These are phyloP conservation scores for Cladorrhinum sp. DNA, from an alignment of 2,329 filamentous ascomycete species.

Conservation along the genomic window DNA sequence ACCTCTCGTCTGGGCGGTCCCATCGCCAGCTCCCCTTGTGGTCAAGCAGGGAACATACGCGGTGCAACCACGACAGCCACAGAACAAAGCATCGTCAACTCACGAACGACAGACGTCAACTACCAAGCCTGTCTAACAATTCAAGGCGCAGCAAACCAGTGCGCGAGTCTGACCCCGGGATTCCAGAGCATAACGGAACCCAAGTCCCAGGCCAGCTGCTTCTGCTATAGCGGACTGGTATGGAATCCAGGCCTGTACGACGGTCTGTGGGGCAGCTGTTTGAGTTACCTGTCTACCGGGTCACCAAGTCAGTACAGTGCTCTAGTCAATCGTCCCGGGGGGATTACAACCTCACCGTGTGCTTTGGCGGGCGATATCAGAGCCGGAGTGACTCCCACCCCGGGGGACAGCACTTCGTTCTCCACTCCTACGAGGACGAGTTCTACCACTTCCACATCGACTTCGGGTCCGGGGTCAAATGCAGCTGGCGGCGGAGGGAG, in stretches of 20 bases:
- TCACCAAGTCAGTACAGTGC: background rate
- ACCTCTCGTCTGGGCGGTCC: background rate
- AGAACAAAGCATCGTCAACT: background rate
- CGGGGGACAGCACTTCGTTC: background rate
- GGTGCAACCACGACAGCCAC: background rate
- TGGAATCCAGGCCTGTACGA: background rate
- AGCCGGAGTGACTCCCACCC: background rate
- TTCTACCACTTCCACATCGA: too few species aligned
- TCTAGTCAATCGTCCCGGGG: background rate
- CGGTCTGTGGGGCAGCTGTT: background rate
- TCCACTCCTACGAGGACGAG: background rate
- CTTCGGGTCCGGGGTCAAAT: too few species aligned
- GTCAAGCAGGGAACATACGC: background rate
- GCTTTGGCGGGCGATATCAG: background rate
- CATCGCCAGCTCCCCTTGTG: background rate
- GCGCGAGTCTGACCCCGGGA: background rate
- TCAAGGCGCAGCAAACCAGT: background rate
- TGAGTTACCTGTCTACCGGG: background rate
- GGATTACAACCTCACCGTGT: background rate
- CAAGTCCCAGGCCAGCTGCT: background rate
- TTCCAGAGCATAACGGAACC: background rate
- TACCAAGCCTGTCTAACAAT: background rate
- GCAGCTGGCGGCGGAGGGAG: too few species aligned
- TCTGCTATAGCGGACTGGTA: background rate
- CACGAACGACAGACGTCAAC: background rate